Evolutionary conservation across 257 asterid species (phyloP), one percentile per base, ranked within the genome.

Genomic region (Scutellaria baicalensis): DNA sequence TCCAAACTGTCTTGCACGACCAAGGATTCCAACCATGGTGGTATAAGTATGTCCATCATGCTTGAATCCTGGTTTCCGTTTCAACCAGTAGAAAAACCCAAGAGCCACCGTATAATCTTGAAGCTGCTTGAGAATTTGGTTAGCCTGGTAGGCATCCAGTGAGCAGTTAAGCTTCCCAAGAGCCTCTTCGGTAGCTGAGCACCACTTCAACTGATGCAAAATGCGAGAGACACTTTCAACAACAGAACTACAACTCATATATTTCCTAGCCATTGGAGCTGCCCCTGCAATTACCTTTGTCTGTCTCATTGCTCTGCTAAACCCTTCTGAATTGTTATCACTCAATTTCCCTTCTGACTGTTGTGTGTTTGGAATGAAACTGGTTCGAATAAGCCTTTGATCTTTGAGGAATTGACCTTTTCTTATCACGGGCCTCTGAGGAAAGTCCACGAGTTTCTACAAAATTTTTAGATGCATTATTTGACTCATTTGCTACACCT

Each of bases 11-110:
- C 86, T 72, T 6, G 96, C 89, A 52, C 95, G 94, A n/a, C 99
- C 99, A 75, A 91, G 96, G 52, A 91, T 87, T 31, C 99, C 99
- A 17, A 91, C 91, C 97, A 91, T 91, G 75, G 99, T 93, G 51
- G 99, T 93, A 74, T 93, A 93, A 0, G 97, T 91, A 62, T 91
- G 97, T 0, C 96, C 96, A 27, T 93, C 99, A 16, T 93, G 99
- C 82, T 84, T 91, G 79, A 87, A 93, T 9, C 99, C 95, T 0
- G 86, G 90, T 77, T 85, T 88, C 40, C 74, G 70, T 74, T 91
- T 87, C 79, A 91, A 75, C 96, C 97, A 93, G 79, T 93, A 75
- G 85, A 93, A 93, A 78, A 91, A 93, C 12, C 86, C 88, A 10
- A 87, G 82, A 70, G 99, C 99, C 43, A 87, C 93, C 0, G 65